A percentile compares a stretch with the other conserved stretches of the same genome.
phyloP scores from a whole-genome alignment of 1,284 basidiomycete genomes.

The Cutaneotrichosporon spelunceum region DNA sequence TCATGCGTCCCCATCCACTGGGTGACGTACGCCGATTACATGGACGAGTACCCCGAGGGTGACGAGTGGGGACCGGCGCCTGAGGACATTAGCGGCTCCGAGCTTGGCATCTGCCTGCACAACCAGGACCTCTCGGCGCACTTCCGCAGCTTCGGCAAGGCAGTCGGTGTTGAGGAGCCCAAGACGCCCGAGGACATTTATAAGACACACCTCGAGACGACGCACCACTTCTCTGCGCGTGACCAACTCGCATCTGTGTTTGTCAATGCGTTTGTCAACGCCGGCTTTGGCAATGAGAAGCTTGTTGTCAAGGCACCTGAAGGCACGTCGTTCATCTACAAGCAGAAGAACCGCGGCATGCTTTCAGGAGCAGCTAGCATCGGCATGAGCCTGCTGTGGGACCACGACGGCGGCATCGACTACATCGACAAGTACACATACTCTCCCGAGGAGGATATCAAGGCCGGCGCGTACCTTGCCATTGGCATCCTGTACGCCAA shows the following conservation, averaged over 20 bases:
- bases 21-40: conserved; percentile 60
- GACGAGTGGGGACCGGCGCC: conserved; percentile 38
- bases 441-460: conserved; percentile 93
- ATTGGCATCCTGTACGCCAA: conserved; percentile 89
- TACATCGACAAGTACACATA: conserved; percentile 99
- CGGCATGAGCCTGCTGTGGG: conserved; percentile 92
- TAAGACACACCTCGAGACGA: conserved; percentile 89
- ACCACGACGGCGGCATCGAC: conserved; percentile 88
- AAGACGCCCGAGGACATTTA: conserved; percentile 96
- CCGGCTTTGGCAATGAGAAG: conserved; percentile 98
- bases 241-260: conserved; percentile 95
- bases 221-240: conserved; percentile 80
- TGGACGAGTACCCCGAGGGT: conserved; percentile 49
- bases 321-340: conserved; percentile 98
- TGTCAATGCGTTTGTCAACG: conserved; percentile 98
- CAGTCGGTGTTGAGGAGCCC: conserved; percentile 84
- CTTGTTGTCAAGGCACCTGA: conserved; percentile 95
- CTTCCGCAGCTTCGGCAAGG: conserved; percentile 92
- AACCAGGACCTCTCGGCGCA: conserved; percentile 77
- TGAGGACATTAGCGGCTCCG: conserved; percentile 67
- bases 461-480: conserved; percentile 93
- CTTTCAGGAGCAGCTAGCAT: conserved; percentile 93
- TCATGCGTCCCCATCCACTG: conserved; percentile 89
- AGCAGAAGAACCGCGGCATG: conserved; percentile 99
- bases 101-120: conserved; percentile 78